A percentile compares a stretch with the other conserved stretches of the same genome.
These are phyloP conservation scores for Volvariella volvacea DNA, from an alignment of 1,284 basidiomycete species.

Conservation along the genomic window DNA sequence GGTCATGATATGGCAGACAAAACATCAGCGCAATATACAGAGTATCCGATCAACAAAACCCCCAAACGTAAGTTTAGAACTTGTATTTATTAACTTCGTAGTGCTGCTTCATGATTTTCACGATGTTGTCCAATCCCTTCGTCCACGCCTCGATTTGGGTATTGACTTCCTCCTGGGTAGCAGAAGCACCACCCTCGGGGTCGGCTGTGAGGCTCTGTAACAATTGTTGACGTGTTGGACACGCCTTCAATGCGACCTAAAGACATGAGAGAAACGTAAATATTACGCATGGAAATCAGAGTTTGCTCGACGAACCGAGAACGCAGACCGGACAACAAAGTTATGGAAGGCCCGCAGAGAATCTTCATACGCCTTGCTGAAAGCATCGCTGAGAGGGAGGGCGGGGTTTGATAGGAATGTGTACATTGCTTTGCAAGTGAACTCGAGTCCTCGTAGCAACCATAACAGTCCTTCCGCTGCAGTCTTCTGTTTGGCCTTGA, in stretches of 20 bases:
- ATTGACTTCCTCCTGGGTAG: conserved; percentile 61
- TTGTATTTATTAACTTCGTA: conserved; percentile 46
- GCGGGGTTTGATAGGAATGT: conserved; percentile 61
- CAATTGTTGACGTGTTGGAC: conserved; percentile 88
- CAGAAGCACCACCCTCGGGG: conserved; percentile 45
- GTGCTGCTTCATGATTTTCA: conserved; percentile 65
- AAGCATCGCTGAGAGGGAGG: conserved; percentile 72
- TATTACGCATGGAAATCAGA: conserved; percentile 2
- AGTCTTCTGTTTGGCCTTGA: conserved; percentile 77
- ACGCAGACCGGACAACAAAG: conserved; percentile 82
- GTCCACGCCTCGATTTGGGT: conserved; percentile 69
- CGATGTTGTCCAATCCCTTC: conserved; percentile 62
- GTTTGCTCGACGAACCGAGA: conserved; percentile 66
- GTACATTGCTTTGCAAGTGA: conserved; percentile 85
- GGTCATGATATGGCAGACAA: too few relatives aligned
- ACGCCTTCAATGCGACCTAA: conserved; percentile 94
- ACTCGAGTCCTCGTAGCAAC: conserved; percentile 85
- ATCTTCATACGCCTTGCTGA: conserved; percentile 77
- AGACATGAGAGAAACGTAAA: background rate
- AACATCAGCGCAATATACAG: too few relatives aligned
- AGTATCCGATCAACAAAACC: too few relatives aligned
- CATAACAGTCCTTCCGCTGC: conserved; percentile 93
- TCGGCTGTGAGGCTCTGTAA: conserved; percentile 84
- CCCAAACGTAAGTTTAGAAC: too few relatives aligned
- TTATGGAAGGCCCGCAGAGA: conserved; percentile 87